Percentiles rank a stretch among this genome's conserved stretches.
Conservation (phyloP, 225 moss, liverwort and hornwort species). For the Pleurozium schreberi region DNA sequence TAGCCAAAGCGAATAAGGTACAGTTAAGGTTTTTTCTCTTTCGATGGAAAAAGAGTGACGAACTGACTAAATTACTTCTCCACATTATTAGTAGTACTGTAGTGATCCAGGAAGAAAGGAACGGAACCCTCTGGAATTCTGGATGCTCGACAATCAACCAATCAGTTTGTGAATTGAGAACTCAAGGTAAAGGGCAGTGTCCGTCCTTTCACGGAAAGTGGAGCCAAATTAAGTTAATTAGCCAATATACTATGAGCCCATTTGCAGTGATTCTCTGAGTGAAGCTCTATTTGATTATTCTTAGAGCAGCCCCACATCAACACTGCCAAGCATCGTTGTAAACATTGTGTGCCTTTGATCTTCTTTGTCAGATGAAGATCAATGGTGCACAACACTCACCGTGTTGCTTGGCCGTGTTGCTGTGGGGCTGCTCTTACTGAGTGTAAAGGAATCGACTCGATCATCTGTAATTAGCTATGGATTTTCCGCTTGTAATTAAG, state of each 20-base stretch:
- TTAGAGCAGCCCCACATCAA: too few species aligned
- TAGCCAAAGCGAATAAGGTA: neutral
- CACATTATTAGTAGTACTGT: neutral
- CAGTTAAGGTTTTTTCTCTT: neutral
- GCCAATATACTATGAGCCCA: neutral
- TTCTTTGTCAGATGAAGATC: too few species aligned
- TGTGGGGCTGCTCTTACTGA: too few species aligned
- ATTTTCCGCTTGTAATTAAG: neutral
- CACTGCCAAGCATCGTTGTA: too few species aligned
- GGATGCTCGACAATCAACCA: neutral
- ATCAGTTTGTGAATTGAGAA: neutral
- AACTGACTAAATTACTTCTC: neutral
- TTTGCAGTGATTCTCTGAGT: too few species aligned
- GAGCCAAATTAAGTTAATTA: neutral
- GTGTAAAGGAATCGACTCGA: too few species aligned
- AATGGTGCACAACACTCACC: too few species aligned
- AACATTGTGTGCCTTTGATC: too few species aligned
- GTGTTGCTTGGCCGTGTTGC: too few species aligned
- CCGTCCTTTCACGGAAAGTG: neutral
- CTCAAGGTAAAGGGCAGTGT: neutral
- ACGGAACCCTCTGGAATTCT: neutral
- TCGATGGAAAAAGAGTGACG: neutral
- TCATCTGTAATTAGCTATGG: neutral
- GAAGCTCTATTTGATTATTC: too few species aligned
- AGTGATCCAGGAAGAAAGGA: neutral